A percentile compares a stretch with the other conserved stretches of the same genome.
Conservation (phyloP, 805 yeast genomes). For the Millerago galiae region DNA sequence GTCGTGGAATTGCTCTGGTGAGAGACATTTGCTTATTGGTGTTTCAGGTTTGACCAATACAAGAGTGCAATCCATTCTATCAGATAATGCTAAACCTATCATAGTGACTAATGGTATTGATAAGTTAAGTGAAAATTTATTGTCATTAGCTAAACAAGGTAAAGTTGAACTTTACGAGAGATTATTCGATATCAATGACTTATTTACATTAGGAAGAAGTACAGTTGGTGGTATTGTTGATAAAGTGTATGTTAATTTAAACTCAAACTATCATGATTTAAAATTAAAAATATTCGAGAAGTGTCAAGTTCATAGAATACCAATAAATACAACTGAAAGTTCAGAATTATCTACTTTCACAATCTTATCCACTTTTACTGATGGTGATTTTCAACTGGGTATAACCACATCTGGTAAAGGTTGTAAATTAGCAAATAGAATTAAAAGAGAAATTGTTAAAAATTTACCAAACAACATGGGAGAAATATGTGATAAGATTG, state of each 20-base stretch:
- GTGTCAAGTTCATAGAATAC: conserved; percentile 65
- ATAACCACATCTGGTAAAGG: conserved; percentile 86
- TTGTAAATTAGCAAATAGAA: conserved; percentile 75
- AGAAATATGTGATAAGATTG: conserved; percentile 61
- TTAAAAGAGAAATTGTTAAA: conserved; percentile 65
- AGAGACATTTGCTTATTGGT: conserved; percentile 55
- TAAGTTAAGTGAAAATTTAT: conserved; percentile 23
- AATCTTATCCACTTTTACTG: conserved; percentile 59
- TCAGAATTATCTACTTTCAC: conserved; percentile 72
- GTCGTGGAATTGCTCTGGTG: conserved; percentile 36
- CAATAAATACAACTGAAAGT: conserved; percentile 73
- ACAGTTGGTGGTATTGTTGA: conserved; percentile 66
- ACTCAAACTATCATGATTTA: conserved; percentile 23
- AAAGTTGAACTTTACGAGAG: conserved; percentile 27
- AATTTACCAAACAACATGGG: conserved; percentile 67
- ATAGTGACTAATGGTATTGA: conserved; percentile 32
- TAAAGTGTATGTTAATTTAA: conserved; percentile 59
- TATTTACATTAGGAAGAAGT: conserved; percentile 52
- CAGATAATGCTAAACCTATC: conserved; percentile 51
- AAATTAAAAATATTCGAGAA: conserved; percentile 37
- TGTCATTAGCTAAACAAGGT: conserved; percentile 21
- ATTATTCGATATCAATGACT: conserved; percentile 35
- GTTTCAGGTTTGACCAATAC: conserved; percentile 37
- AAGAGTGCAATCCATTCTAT: conserved; percentile 42
- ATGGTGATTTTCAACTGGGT: conserved; percentile 75